Evolutionary conservation across 2,329 filamentous ascomycete genomes (phyloP).

Genomic region (Colletotrichum chrysophilum): DNA sequence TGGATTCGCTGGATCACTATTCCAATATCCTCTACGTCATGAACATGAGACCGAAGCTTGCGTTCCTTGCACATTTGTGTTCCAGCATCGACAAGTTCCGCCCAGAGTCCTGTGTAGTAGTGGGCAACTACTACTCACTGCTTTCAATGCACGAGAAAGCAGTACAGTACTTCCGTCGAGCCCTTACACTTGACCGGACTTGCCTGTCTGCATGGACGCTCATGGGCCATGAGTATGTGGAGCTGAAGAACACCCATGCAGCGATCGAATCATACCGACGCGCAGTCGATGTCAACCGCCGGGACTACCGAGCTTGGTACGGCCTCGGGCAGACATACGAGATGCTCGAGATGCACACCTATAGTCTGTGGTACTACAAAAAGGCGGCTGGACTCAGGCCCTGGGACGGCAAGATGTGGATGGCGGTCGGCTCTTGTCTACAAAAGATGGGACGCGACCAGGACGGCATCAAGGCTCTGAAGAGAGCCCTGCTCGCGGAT

Average conservation of each 20-base stretch:
- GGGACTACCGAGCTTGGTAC: conserved; percentile 98
- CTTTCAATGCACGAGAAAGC: conserved; percentile 97
- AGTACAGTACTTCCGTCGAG: conserved; percentile 95
- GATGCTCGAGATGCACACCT: conserved; percentile 96
- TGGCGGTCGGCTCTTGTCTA: conserved; percentile 90
- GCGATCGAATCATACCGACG: conserved; percentile 96
- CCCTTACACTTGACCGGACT: conserved; percentile 85
- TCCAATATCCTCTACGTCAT: conserved; percentile 98
- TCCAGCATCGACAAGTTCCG: conserved; percentile 94
- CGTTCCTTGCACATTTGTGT: conserved; percentile 90
- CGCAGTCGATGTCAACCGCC: conserved; percentile 93
- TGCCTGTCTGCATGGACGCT: conserved; percentile 97
- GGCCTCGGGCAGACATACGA: conserved; percentile 97
- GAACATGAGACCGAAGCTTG: conserved; percentile 84
- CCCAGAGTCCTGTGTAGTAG: conserved; percentile 94
- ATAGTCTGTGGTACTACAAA: conserved; percentile 97
- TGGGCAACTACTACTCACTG: conserved; percentile 96
- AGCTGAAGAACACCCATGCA: conserved; percentile 97
- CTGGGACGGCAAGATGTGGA: conserved; percentile 99
- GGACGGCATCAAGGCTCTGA: conserved; percentile 95
- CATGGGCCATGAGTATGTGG: conserved; percentile 98
- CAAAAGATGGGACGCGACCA: conserved; percentile 85
- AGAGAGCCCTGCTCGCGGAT: conserved; percentile 87
- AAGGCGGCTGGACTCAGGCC: conserved; percentile 91
- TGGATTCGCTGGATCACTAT: conserved; percentile 94